Evolutionary conservation across 768 basidiomycete species (phyloP).

Genomic region (Suillus sp.): DNA sequence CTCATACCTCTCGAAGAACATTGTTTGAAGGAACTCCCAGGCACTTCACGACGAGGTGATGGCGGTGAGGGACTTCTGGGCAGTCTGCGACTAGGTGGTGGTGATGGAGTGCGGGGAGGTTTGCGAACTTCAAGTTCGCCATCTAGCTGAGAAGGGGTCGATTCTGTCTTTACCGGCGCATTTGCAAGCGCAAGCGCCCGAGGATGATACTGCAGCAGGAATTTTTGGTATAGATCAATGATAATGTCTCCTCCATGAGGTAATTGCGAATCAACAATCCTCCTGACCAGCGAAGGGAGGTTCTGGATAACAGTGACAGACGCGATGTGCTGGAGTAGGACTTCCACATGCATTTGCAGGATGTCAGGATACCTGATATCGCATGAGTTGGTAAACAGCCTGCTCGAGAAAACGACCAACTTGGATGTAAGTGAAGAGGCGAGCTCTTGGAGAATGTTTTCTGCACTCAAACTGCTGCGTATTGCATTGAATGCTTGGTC

Average conservation of each 20-base stretch:
- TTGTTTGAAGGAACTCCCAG: too few species aligned
- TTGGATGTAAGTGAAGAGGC: conserved; percentile 21
- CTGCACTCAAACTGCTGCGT: conserved; percentile 19
- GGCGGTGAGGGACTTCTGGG: background rate
- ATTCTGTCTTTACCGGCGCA: background rate
- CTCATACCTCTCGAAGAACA: too few species aligned
- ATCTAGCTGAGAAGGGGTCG: background rate
- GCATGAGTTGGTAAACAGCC: background rate
- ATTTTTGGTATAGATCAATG: conserved; percentile 22
- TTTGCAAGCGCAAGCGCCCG: background rate
- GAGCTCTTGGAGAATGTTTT: conserved; percentile 30
- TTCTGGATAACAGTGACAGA: conserved; percentile 18
- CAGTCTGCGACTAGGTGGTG: too few species aligned
- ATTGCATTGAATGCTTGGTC: conserved; percentile 24
- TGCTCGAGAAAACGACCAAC: conserved; percentile 11
- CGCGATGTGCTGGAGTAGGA: conserved; percentile 21
- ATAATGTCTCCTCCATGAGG: conserved; percentile 28
- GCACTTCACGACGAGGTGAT: too few species aligned
- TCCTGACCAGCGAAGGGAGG: conserved; percentile 17
- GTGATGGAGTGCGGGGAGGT: too few species aligned
- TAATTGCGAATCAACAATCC: conserved; percentile 21
- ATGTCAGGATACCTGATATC: conserved; percentile 16
- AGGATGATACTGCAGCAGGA: conserved; percentile 16
- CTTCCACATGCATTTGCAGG: conserved; percentile 28
- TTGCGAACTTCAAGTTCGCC: background rate